Evolutionary conservation across 2,329 filamentous ascomycete genomes (phyloP), one percentile per base, ranked within the genome.

Genomic region (Diaporthe amygdali): DNA sequence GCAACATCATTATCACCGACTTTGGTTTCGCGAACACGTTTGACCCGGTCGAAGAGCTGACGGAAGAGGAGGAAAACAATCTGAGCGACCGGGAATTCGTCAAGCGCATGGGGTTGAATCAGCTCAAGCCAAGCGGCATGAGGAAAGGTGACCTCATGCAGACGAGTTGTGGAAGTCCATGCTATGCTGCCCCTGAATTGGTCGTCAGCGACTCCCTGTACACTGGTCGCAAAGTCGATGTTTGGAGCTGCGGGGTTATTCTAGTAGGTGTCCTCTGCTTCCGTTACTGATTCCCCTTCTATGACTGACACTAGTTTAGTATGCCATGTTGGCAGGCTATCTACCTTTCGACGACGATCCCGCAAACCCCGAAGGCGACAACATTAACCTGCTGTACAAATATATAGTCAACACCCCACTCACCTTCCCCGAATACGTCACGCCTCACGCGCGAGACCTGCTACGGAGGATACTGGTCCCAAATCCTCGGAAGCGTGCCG

Each of bases 21-120:
- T 99, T 99, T 82, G 96, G 96, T 22, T 99, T 99, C 80, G 96
- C 96, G 76, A 99, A 99, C 82, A 98, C 95, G 0, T 99, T 99
- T 79, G 93, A 98, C 78, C 90, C 96, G 0, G 84, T 86, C 44
- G 96, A 99, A 78, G 95, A 98, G 80, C 87, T 99, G 47, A 90
- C 90, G 5, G 94, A 97, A 72, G 95, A 98, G 71, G 93, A 98
- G 75, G 96, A 98, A 82, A 90, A 94, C 77, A 94, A 95, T 74
- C 85, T 99, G 27, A 89, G 90, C 32, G 96, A 97, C 79, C 93
- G 94, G 75, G 95, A 98, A 22, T 96, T 92, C 78, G 93, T 98
- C 73, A 96, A 96, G 84, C 88, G 92, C 66, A 88, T 93, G 84
- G 93, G 94, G n/a, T 86, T 98, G 61, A 96, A 98, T 81, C 92